phyloP scores from a whole-genome alignment of 106 monocot species.

The Phalaenopsis equestris region DNA sequence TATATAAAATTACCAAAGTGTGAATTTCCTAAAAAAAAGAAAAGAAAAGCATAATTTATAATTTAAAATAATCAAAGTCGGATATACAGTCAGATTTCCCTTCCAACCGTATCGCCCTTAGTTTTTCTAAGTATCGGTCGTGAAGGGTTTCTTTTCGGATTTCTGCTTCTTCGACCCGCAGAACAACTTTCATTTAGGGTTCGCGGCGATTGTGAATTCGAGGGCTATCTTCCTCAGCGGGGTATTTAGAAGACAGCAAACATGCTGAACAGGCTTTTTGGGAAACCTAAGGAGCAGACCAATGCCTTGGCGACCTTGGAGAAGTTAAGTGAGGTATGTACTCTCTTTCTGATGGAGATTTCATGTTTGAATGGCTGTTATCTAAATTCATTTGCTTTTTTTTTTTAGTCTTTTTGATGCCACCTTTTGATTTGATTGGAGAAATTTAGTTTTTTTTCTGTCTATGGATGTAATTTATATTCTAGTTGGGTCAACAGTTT shows the following conservation, averaged over 20 bases:
- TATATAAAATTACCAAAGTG: too few species aligned
- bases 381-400: background rate
- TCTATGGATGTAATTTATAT: background rate
- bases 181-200: background rate
- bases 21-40: too few species aligned
- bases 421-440: background rate
- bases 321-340: slow-evolving; percentile 71
- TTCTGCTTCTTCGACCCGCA: background rate
- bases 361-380: background rate
- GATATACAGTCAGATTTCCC: too few species aligned
- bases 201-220: background rate
- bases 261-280: slow-evolving; percentile 65
- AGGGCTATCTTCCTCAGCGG: background rate
- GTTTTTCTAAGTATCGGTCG: too few species aligned
- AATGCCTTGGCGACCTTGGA: slow-evolving; percentile 68
- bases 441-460: background rate
- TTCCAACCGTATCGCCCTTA: too few species aligned
- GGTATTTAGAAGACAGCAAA: background rate
- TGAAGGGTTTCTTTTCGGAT: background rate
- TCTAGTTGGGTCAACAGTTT: background rate
- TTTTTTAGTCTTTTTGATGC: background rate
- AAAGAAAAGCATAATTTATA: too few species aligned
- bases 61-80: too few species aligned
- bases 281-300: slow-evolving; percentile 77
- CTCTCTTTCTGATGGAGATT: background rate